phyloP scores from a whole-genome alignment of 345 rosid genomes.

The Linum usitatissimum region DNA sequence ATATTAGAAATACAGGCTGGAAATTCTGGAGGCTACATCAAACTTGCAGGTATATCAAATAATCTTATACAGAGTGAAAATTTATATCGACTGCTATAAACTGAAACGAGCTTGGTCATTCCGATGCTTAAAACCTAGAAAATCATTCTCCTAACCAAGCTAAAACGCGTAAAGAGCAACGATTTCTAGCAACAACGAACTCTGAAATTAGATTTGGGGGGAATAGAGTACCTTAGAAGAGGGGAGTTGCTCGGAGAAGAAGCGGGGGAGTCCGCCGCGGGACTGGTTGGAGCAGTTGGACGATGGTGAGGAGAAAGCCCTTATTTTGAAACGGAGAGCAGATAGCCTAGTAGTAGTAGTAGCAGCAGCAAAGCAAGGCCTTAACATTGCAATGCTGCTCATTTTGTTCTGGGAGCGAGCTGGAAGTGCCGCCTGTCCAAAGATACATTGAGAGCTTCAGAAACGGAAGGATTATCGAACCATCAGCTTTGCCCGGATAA shows the following conservation, averaged over 20 bases:
- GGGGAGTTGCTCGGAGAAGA: slow-evolving; percentile 69
- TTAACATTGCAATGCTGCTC: too few relatives aligned
- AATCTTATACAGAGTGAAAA: too few relatives aligned
- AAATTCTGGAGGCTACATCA: not conserved
- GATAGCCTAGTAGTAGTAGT: slow-evolving; percentile 10
- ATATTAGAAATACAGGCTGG: not conserved
- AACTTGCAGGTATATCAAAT: not conserved
- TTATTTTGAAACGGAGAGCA: slow-evolving; percentile 23
- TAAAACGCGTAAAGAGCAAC: not conserved
- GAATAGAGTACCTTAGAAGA: slow-evolving; percentile 37
- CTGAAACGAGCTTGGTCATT: too few relatives aligned
- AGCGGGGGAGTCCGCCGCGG: slow-evolving; percentile 79
- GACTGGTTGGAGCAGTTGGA: slow-evolving; percentile 47
- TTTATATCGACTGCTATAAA: too few relatives aligned
- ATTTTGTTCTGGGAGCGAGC: too few relatives aligned
- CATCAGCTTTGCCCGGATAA: too few relatives aligned
- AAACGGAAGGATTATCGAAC: too few relatives aligned
- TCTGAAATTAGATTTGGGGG: not conserved
- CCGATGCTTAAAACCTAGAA: too few relatives aligned
- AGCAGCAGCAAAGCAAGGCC: too few relatives aligned
- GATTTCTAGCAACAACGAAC: not conserved
- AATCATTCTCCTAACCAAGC: too few relatives aligned
- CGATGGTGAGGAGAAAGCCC: slow-evolving; percentile 27
- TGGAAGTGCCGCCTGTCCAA: too few relatives aligned
- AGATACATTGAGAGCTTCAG: too few relatives aligned